Percentiles rank a stretch among this genome's conserved stretches.
Evolutionary conservation across 441 rosid species (phyloP).

Genomic region (Syzygium malaccense): DNA sequence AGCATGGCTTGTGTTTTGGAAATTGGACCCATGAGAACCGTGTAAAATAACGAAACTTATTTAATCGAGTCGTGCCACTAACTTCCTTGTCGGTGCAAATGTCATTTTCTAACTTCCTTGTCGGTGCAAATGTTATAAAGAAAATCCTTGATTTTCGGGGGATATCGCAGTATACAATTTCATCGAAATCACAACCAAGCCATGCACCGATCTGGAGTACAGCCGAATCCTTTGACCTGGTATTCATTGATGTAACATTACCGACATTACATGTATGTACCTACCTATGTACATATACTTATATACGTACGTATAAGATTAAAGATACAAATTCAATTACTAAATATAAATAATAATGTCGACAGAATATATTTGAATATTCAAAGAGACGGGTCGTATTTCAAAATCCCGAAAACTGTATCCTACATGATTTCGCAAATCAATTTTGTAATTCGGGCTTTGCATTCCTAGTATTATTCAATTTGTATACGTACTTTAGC

Average conservation of each 20-base stretch:
- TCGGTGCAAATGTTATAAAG: background rate
- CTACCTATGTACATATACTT: background rate
- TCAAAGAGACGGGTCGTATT: background rate
- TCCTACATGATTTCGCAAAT: background rate
- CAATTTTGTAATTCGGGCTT: background rate
- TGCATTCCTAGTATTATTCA: background rate
- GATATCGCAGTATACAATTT: background rate
- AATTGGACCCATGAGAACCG: background rate
- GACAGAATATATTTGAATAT: background rate
- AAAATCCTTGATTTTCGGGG: background rate
- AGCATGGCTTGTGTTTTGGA: background rate
- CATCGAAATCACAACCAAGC: background rate
- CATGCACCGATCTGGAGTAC: background rate
- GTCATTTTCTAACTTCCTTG: background rate
- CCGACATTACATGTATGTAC: background rate
- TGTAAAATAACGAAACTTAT: background rate
- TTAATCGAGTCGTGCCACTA: background rate
- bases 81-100: background rate
- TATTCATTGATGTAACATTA: background rate
- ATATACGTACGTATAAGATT: background rate
- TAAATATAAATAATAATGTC: rapidly evolving
- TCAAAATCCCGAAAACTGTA: background rate
- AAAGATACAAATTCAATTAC: background rate
- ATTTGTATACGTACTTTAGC: background rate
- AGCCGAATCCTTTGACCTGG: background rate